These are phyloP conservation scores for Podaxis sp. DNA, from an alignment of 768 basidiomycete species.

Conservation along the genomic window DNA sequence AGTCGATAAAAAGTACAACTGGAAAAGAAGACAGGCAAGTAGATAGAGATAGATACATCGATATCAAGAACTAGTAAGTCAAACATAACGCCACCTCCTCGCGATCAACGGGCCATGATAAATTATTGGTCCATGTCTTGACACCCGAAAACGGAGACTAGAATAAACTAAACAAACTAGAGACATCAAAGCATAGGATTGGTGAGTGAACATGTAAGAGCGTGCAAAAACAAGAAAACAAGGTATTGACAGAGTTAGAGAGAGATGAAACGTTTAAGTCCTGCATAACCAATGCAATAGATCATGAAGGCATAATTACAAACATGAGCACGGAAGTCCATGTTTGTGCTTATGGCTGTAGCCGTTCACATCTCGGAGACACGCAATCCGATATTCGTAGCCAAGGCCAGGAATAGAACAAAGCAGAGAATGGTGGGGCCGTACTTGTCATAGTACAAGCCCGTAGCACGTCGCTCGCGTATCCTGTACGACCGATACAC, in stretches of 20 bases:
- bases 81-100: not conserved
- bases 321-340: too few species aligned
- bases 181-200: too few species aligned
- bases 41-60: not conserved
- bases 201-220: too few species aligned
- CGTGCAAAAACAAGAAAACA: not conserved
- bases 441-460: constrained; percentile 87
- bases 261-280: not conserved
- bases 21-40: not conserved
- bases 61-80: not conserved
- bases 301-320: constrained; percentile 2
- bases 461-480: constrained; percentile 69
- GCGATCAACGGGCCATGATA: constrained; percentile 5
- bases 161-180: not conserved
- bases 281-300: not conserved
- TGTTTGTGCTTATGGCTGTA: too few species aligned
- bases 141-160: not conserved
- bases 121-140: constrained; percentile 3
- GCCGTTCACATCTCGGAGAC: constrained; percentile 51
- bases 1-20: not conserved
- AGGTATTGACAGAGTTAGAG: not conserved
- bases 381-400: constrained; percentile 74
- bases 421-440: constrained; percentile 78
- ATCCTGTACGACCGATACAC: constrained; percentile 71
- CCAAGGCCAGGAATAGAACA: constrained; percentile 66